Evolutionary conservation across 768 basidiomycete genomes (phyloP), one percentile per base, ranked within the genome.

Genomic region (Leucogyrophana mollusca): DNA sequence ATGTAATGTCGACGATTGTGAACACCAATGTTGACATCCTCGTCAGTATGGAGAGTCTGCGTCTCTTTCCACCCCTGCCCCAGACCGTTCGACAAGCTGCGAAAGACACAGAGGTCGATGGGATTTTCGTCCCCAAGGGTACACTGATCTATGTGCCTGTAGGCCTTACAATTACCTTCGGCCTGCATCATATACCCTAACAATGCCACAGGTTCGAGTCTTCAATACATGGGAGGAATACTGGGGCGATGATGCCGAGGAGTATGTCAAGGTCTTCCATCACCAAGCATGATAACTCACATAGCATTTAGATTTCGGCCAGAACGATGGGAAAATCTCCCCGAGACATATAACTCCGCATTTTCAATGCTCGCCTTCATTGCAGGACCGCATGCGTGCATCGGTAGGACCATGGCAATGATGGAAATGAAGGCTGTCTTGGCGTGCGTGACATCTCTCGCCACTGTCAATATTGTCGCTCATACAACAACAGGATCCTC

Each of bases 231-330:
- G 71, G 68, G 72, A 71, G 43, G 68, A 62, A 10, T 50, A 75
- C 9, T 80, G 76, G 77, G 77, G 77, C 11, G 67, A 69, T 38
- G 74, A 80, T 47, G 76, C 76, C 2, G 73, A 76, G 52, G 71
- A 73, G 72, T 74, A 57, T 23, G 66, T 45, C 25, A n/a, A n/a
- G n/a, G 21, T 30, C 33, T 30, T 30, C 41, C 22, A 18, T 30
- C 17, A 8, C n/a, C n/a, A n/a, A n/a, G n/a, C 9, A 37, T 37
- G 16, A 8, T 37, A 37, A 16, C 20, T 9, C 7, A 37, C 7
- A 6, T 37, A 6, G n/a, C n/a, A 8, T 37, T 21, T 37, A 76
- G 74, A 49, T 78, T 77, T 57, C 67, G 60, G 23, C 78, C 77
- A 1, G 59, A 59, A 10, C 70, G 78, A 32, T 79, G 77, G 77